Evolutionary conservation across 73 alveolate genomes (phyloP), one percentile per base, ranked within the genome.

Genomic region (Paramecium pentaurelia): DNA sequence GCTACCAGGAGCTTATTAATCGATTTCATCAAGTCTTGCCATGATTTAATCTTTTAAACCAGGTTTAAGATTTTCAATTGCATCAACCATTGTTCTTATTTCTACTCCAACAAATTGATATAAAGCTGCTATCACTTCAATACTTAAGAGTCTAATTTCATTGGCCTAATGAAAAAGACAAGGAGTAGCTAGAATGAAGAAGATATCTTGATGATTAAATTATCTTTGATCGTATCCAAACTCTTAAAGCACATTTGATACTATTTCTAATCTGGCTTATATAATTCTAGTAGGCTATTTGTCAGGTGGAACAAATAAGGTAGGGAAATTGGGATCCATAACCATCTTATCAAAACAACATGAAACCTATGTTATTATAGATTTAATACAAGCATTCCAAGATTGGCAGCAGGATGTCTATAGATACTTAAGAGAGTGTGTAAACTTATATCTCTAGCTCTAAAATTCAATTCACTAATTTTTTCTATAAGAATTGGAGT

Each of bases 391-490:
- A 97, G 92, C 38, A 93, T 95, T 58, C 99, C 98, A 71, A 97
- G 86, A 92, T 96, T 96, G 47, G 96, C 96, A 9, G 96, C 98
- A 9, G 99, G 99, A 94, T 97, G 99, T 91, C 99, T 95, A 73
- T 96, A 98, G 25, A 98, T 86, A 71, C 95, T 95, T 28, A 96
- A 80, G 47, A 98, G 89, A 2, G 98, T 93, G 18, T 94, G 96
- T 92, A 98, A 77, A 30, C 99, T 93, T 64, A 96, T 89, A 77
- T 98, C 99, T 89, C 99, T 95, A 28, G 99, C 99, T 54, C 99
- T 96, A 73, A 94, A 96, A 94, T 98, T 98, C 42, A 98, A 95
- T 93, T 97, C 99, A 8, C 97, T 77, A 3, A 98, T 95, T 92
- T 98, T 98, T 68, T 97, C 99, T 11, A 96, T 95, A 42, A 97